Percentiles rank a stretch among this genome's conserved stretches.
Evolutionary conservation across 805 yeast species (phyloP).

Genomic region (Pichia nakasei): DNA sequence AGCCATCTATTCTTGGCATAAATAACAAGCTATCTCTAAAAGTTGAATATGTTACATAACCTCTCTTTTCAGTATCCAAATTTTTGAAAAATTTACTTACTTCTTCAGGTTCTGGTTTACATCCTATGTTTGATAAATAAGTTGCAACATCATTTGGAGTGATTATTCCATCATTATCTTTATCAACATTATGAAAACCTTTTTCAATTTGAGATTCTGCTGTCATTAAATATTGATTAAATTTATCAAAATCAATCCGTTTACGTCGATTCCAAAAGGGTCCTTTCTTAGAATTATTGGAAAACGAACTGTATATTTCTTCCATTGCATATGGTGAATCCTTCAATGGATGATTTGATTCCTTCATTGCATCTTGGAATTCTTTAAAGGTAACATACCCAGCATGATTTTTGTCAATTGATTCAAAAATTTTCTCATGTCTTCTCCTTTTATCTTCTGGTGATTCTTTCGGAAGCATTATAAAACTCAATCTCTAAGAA

Average conservation of each 20-base stretch:
- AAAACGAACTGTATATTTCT: constrained; percentile 46
- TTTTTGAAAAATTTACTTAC: constrained; percentile 48
- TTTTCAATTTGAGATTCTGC: constrained; percentile 65
- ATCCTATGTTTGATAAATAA: constrained; percentile 51
- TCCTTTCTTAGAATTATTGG: constrained; percentile 8
- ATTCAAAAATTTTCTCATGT: constrained; percentile 32
- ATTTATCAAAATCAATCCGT: constrained; percentile 58
- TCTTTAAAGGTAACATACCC: constrained; percentile 44
- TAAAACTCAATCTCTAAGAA: too few species aligned
- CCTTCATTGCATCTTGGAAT: constrained; percentile 37
- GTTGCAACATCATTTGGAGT: constrained; percentile 54
- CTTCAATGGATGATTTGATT: constrained; percentile 55
- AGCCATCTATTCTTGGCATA: constrained; percentile 73
- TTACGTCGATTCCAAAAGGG: constrained; percentile 8
- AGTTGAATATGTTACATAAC: constrained; percentile 72
- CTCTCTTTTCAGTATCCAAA: constrained; percentile 48
- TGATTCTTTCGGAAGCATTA: constrained; percentile 14
- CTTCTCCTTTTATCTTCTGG: constrained; percentile 22
- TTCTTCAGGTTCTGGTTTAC: constrained; percentile 42
- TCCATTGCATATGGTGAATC: constrained; percentile 50
- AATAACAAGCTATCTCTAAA: constrained; percentile 76
- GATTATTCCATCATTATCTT: constrained; percentile 64
- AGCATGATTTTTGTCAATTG: constrained; percentile 35
- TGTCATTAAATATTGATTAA: constrained; percentile 49
- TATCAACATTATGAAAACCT: constrained; percentile 63